Evolutionary conservation across 2,329 filamentous ascomycete species (phyloP).

Genomic region (Apiospora sp.): DNA sequence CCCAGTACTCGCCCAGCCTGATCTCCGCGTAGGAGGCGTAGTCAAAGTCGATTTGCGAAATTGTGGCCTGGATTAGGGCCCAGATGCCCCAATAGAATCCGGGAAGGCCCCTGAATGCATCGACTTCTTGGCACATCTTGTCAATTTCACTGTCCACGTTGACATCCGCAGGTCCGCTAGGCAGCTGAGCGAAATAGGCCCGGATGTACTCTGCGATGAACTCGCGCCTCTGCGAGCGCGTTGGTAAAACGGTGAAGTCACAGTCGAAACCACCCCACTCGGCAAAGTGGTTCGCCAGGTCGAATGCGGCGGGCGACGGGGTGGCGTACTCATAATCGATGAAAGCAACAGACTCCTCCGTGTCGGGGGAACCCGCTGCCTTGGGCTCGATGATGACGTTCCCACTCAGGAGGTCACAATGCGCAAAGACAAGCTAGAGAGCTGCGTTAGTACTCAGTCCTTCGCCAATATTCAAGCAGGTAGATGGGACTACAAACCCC

Average conservation of each 20-base stretch:
- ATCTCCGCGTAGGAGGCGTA: slow-evolving; percentile 91
- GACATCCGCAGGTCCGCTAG: slow-evolving; percentile 37
- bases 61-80: slow-evolving; percentile 92
- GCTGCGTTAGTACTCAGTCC: neutral
- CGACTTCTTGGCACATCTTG: slow-evolving; percentile 80
- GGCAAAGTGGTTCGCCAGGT: slow-evolving; percentile 96
- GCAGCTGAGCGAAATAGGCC: slow-evolving; percentile 70
- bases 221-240: slow-evolving; percentile 74
- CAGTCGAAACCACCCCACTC: slow-evolving; percentile 99
- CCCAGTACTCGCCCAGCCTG: slow-evolving; percentile 89
- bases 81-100: slow-evolving; percentile 95
- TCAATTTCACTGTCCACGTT: slow-evolving; percentile 66
- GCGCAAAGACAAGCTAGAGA: slow-evolving; percentile 80
- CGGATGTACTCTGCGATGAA: slow-evolving; percentile 87
- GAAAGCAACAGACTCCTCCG: slow-evolving; percentile 71
- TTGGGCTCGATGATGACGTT: slow-evolving; percentile 87
- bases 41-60: slow-evolving; percentile 96
- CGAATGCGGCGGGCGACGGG: slow-evolving; percentile 92
- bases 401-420: slow-evolving; percentile 94
- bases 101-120: slow-evolving; percentile 86
- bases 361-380: slow-evolving; percentile 42
- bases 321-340: slow-evolving; percentile 99
- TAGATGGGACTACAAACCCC: slow-evolving; percentile 62
- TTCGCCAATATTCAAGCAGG: neutral
- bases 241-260: slow-evolving; percentile 85